Base-by-base conservation (phyloP, 139 green algal species). In the Asterochloris erici region DNA sequence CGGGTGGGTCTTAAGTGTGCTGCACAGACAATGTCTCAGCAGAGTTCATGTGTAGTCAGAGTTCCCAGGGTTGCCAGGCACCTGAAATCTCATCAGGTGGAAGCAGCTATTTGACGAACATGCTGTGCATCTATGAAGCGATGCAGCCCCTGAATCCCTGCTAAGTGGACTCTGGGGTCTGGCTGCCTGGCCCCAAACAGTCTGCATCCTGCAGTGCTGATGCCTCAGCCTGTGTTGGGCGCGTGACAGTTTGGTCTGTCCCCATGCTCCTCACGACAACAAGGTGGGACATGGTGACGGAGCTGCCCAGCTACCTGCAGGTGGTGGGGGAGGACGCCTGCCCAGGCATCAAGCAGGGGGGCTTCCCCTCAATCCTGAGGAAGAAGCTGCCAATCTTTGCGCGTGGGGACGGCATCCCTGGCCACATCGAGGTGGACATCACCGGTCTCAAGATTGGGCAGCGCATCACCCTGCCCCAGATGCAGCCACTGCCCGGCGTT, bases 311-410 rank as follows among this genome's bases (percentile, higher is more conserved):
- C 11, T 27, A 23, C 13, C 0, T n/a, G 63, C 85, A 87, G 86
- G 70, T 89, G 26, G 82, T 86, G 27, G 88, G 88, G 23, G 84
- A 91, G 26, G 88, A 91, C 11, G 60, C 87, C 14, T 88, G 38
- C 17, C 88, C 88, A 6, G 88, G 87, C 26, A 15, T 91, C n/a
- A 91, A 91, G 74, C 82, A 81, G 17, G 88, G 88, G 28, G 88
- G 88, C 21, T 82, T 83, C 54, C 64, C 90, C 15, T 90, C 91
- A 76, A 80, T 84, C 70, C 89, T 91, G 26, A 28, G 63, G 14
- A 82, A 85, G 19, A 85, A 63, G 14, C 66, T 90, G 0, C 74
- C 83, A 0, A 84, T 83, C 68, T n/a, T 85, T 21, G 84, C 74
- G 11, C 74, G 63, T 0, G 87, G 80, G 10, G 68, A 85, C 63